Base-by-base conservation (phyloP, 345 rosid species). In the Boechera retrofracta region DNA sequence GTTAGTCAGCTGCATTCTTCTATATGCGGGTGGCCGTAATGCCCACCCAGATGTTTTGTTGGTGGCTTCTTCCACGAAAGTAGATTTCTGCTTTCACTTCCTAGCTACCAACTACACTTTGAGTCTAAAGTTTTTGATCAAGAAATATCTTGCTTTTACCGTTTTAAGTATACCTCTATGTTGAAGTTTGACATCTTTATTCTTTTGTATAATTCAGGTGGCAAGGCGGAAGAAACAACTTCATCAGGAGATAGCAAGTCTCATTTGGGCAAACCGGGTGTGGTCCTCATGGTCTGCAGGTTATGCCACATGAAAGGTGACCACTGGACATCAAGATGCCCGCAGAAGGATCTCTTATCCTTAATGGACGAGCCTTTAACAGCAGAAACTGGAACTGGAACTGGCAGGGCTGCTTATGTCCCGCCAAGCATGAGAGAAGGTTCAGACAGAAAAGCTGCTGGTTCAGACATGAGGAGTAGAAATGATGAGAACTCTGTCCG, bases 301-400 rank as follows among this genome's bases (percentile, higher is more conserved):
- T 82, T 86, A 63, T 87, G 89, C 31, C 86, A 87, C 49, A 83
- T 82, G 83, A 84, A 83, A 75, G 96, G 92, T 63, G 93, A 87
- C 45, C 93, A 87, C 77, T 88, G 89, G 93, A 87, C 93, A 4
- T 75, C 90, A 1, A 78, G 76, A 58, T 88, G 93, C 67, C 94
- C 90, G 0, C 85, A 83, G 79, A 87, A 87, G 84, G 86, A 89
- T 79, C 89, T 84, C 39, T 82, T 83, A 41, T 87, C 85, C 63
- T 59, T 66, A 58, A 83, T 80, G 44, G 89, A 87, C 32, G 81
- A 84, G 64, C 88, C 87, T 3, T 24, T 76, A 3, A 48, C 78
- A 18, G 26, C 83, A 2, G 91, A 89, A 56, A 48, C 77, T 42
- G 52, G 7, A 56, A 9, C 55, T 59, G 33, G 15, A 16, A 60